These are phyloP conservation scores for Candida gorgasii DNA, from an alignment of 805 yeast genomes.

Conservation along the genomic window DNA sequence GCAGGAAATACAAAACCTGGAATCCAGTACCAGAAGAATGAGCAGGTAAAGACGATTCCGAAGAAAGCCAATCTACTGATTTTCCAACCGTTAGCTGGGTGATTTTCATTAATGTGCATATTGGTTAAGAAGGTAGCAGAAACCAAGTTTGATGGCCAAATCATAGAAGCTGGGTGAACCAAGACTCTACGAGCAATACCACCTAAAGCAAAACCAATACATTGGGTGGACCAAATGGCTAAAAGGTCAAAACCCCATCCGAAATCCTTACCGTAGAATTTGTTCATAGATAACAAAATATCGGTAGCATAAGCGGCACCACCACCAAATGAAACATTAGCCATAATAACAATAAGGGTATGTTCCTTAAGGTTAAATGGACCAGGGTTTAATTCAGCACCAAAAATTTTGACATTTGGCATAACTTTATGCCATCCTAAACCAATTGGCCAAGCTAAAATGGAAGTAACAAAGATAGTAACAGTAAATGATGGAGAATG, in stretches of 20 bases:
- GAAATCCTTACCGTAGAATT: conserved; percentile 43
- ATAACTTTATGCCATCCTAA: conserved; percentile 40
- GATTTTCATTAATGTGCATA: conserved; percentile 46
- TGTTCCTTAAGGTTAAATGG: conserved; percentile 27
- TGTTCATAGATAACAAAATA: conserved; percentile 51
- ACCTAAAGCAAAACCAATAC: conserved; percentile 67
- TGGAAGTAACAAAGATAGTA: conserved; percentile 54
- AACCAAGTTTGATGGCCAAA: conserved; percentile 72
- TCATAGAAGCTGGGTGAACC: conserved; percentile 63
- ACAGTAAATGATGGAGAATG: conserved; percentile 56
- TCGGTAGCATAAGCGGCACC: conserved; percentile 53
- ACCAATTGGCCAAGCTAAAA: conserved; percentile 64
- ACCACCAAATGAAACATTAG: conserved; percentile 18
- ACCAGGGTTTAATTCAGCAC: conserved; percentile 21
- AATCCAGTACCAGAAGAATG: conserved; percentile 58
- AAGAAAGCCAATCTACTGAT: conserved; percentile 17
- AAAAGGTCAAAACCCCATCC: conserved; percentile 28
- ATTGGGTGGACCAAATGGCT: conserved; percentile 50
- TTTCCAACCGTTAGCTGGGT: conserved; percentile 46
- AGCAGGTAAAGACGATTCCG: conserved; percentile 16
- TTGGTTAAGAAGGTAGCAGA: conserved; percentile 42
- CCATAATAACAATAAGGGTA: conserved; percentile 23
- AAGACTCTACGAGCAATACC: conserved; percentile 61
- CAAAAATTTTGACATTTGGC: conserved; percentile 28
- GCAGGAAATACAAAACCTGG: conserved; percentile 63